phyloP scores from a whole-genome alignment of 2,329 filamentous ascomycete genomes.

The Paecilomyces niveus region DNA sequence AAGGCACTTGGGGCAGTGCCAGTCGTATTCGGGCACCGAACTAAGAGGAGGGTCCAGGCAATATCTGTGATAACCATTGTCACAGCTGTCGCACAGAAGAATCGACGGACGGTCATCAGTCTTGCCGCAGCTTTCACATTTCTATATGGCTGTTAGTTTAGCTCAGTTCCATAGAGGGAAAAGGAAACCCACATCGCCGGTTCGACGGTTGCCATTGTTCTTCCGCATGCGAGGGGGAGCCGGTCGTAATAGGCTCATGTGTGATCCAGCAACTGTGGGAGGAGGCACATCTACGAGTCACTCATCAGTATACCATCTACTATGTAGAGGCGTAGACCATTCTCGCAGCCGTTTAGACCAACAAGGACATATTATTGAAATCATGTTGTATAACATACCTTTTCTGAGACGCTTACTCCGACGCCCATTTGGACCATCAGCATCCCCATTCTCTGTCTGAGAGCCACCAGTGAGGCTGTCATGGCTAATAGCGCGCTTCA shows the following conservation, averaged over 20 bases:
- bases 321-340: neutral
- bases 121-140: slow-evolving; percentile 81
- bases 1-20: slow-evolving; percentile 92
- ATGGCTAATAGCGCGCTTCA: slow-evolving; percentile 72
- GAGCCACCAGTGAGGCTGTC: slow-evolving; percentile 39
- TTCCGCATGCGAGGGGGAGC: slow-evolving; percentile 55
- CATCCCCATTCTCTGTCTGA: slow-evolving; percentile 43
- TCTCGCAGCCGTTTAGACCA: neutral
- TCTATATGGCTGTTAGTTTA: slow-evolving; percentile 42
- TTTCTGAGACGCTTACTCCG: slow-evolving; percentile 92
- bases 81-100: slow-evolving; percentile 83
- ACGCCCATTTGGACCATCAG: slow-evolving; percentile 60
- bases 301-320: slow-evolving; percentile 1
- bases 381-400: slow-evolving; percentile 44
- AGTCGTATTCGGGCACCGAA: slow-evolving; percentile 72
- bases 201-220: slow-evolving; percentile 50
- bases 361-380: neutral
- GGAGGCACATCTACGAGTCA: slow-evolving; percentile 44
- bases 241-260: slow-evolving; percentile 91
- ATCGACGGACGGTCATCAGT: slow-evolving; percentile 65
- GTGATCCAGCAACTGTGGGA: slow-evolving; percentile 87
- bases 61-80: slow-evolving; percentile 75
- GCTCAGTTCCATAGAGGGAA: slow-evolving; percentile 4
- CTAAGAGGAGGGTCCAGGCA: slow-evolving; percentile 85
- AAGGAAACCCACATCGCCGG: slow-evolving; percentile 46